These are phyloP conservation scores for Trypanosoma conorhini DNA, from an alignment of 208 protist species.

Conservation along the genomic window DNA sequence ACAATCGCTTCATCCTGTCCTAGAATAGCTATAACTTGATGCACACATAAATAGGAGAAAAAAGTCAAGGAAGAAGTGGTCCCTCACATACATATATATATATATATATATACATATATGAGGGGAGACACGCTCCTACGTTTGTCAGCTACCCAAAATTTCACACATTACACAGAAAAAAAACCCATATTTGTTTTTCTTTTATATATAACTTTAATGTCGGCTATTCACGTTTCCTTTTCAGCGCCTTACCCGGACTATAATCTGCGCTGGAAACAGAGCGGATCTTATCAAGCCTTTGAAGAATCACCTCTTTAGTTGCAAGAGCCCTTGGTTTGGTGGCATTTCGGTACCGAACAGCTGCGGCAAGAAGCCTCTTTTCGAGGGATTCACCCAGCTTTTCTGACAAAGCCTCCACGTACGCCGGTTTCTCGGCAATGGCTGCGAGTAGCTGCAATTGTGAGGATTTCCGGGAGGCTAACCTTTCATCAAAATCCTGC, in stretches of 20 bases:
- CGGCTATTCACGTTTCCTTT: constrained; percentile 24
- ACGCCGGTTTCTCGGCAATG: constrained; percentile 42
- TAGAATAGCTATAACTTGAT: not conserved
- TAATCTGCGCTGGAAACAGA: not conserved
- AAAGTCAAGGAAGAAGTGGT: constrained; percentile 1
- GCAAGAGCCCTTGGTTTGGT: constrained; percentile 56
- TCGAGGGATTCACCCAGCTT: constrained; percentile 37
- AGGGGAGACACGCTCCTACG: too few relatives aligned
- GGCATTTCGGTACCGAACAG: constrained; percentile 56
- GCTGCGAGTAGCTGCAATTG: constrained; percentile 57
- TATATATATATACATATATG: too few relatives aligned
- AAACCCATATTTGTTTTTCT: constrained; percentile 9
- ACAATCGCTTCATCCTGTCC: constrained; percentile 23
- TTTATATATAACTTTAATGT: not conserved
- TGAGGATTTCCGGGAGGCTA: constrained; percentile 52
- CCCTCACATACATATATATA: too few relatives aligned
- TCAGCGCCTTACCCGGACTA: constrained; percentile 7
- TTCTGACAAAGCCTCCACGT: constrained; percentile 45
- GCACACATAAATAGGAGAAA: not conserved
- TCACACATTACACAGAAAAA: not conserved
- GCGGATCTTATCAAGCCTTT: constrained; percentile 47
- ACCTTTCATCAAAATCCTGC: constrained; percentile 46
- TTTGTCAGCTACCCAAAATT: too few relatives aligned
- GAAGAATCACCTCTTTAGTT: constrained; percentile 63
- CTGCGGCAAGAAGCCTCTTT: constrained; percentile 55